Base-by-base conservation (phyloP, 192 early-diverging fungal genomes). In the Backusella australiensis region DNA sequence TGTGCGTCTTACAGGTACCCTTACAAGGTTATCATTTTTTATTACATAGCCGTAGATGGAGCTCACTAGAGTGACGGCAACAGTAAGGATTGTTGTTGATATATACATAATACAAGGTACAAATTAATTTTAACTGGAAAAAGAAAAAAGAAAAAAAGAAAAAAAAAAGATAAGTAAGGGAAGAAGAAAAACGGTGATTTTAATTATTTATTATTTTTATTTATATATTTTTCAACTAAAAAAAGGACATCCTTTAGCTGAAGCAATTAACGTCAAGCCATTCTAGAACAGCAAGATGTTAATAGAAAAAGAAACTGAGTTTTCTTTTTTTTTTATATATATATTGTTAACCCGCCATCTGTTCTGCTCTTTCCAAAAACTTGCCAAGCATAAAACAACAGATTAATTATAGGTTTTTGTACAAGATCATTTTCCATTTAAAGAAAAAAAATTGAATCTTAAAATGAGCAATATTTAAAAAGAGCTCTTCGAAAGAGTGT, bases 361-460 rank as follows among this genome's bases (percentile, higher is more conserved):
- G 39, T 41, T 69, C 39, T 49, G 67, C 34, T 26, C 39, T 38
- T 69, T 36, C 32, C 15, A 68, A 41, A 68, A 69, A 26, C 6
- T 42, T 69, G 35, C 68, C 56, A 63, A 63, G 56, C 56, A 63
- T 63, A 63, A 63, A 63, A 9, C 26, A 11, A 14, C 23, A 63
- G 56, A 14, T 63, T 63, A 63, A 26, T 63, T 63, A 63, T 63
- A 14, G 56, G n/a, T 26, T 63, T 63, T 63, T 63, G 56, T 63
- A 63, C 56, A 63, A 26, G 9, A 29, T 63, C 56, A 29, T 14
- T 29, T 63, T 63, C 56, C 12, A 63, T 26, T 26, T 63, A 63
- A 23, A 63, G 56, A 63, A 63, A 23, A 29, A 4, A 29, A 6
- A 49, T 49, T n/a, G 46, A 63, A 63, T 23, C 23, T 29, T 29